Evolutionary conservation across 352 stramenopile species (phyloP), one percentile per base, ranked within the genome.

Genomic region (Plasmopara viticola): DNA sequence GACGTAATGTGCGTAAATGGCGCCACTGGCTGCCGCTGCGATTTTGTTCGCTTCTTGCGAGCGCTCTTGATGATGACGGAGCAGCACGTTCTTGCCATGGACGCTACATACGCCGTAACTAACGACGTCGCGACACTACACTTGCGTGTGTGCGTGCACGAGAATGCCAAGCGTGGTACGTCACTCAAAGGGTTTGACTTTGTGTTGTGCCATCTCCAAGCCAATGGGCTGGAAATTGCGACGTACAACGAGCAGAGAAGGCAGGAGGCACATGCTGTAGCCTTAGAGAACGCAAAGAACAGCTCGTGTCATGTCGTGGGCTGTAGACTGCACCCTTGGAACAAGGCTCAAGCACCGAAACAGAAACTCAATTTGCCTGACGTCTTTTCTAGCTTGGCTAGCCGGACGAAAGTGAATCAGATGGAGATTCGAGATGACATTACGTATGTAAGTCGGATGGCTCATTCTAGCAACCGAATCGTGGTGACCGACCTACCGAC

Each of bases 401-500:
- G 63, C n/a, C 63, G 80, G n/a, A 66, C 70, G 9, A 61, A 74
- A 43, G 66, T 81, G 43, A 56, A 70, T 18, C 76, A 82, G 46
- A 87, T 90, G 74, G 60, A 72, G 25, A 78, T 90, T 31, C 80
- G 78, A 30, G 74, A 88, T 33, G 79, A 89, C 42, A 42, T 28
- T 12, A 84, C 74, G 30, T 91, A 90, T 53, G 38, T 77, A 17
- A 46, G 55, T 35, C 76, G 74, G 18, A 84, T 87, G 72, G 64
- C 41, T 49, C 52, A 37, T 6, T 54, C 58, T n/a, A n/a, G n/a
- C n/a, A n/a, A n/a, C n/a, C n/a, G n/a, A 28, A 17, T 86, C n/a
- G 18, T 86, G 9, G 31, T 90, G 45, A 94, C 80, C 0, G 80
- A 91, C 44, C 46, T 94, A 12, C 80, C 80, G 4, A 69, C 74